Evolutionary conservation across 345 rosid species (phyloP).

Genomic region (Salix koriyanagi): DNA sequence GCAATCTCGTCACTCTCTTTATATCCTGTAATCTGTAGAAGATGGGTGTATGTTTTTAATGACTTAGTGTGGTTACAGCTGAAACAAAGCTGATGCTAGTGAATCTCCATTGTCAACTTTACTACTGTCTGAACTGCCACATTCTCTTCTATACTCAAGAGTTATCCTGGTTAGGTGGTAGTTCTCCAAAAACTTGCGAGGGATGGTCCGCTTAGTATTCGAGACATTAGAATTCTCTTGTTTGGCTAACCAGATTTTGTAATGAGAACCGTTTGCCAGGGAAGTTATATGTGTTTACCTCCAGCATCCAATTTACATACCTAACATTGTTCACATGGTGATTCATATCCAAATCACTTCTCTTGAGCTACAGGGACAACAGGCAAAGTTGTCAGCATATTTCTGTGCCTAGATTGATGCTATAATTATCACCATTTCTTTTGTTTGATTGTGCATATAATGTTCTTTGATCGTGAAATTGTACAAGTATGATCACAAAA

Average conservation of each 20-base stretch:
- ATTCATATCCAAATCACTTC: conserved; percentile 71
- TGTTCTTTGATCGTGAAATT: background rate
- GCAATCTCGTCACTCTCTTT: conserved; percentile 42
- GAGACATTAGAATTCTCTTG: no score
- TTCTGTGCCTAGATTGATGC: background rate
- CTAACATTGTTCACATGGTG: conserved; percentile 72
- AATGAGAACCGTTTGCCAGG: background rate
- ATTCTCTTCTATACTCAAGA: no score
- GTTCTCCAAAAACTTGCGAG: no score
- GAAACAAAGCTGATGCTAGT: no score
- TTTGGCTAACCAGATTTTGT: background rate
- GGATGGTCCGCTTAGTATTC: no score
- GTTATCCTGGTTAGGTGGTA: no score
- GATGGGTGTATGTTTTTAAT: conserved; percentile 26
- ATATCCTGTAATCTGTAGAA: conserved; percentile 40
- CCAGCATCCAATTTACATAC: conserved; percentile 68
- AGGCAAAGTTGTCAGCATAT: background rate
- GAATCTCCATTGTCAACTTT: no score
- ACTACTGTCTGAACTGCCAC: no score
- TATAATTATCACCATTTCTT: background rate
- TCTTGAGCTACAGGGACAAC: conserved; percentile 35
- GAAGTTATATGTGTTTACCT: conserved; percentile 31
- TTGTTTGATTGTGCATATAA: background rate
- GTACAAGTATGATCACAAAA: background rate
- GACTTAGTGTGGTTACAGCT: no score